Evolutionary conservation across 306 rosid genomes (phyloP).

Genomic region (Casuarina equisetifolia): DNA sequence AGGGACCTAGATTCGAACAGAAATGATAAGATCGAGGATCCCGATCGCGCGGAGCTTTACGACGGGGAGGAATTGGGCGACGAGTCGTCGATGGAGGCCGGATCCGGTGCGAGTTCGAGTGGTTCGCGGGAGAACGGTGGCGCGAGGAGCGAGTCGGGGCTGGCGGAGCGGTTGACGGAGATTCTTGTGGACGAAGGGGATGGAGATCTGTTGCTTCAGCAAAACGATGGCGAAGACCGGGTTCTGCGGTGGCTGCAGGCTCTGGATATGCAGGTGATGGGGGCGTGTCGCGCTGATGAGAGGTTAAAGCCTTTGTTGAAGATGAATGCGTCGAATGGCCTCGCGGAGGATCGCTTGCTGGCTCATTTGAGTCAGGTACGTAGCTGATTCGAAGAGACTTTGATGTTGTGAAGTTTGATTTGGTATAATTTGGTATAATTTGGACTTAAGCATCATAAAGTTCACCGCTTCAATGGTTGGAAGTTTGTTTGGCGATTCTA

Average conservation of each 20-base stretch:
- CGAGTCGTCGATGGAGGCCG: conserved; percentile 42
- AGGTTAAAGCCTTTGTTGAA: conserved; percentile 88
- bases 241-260: conserved; percentile 87
- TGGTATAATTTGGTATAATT: not conserved
- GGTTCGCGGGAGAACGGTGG: conserved; percentile 29
- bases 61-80: conserved; percentile 46
- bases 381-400: not conserved
- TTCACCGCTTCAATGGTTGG: conserved; percentile 26
- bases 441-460: not conserved
- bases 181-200: conserved; percentile 68
- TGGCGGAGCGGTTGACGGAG: conserved; percentile 76
- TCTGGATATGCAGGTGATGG: conserved; percentile 85
- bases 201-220: conserved; percentile 88
- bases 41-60: conserved; percentile 37
- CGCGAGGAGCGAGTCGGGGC: conserved; percentile 54
- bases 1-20: conserved; percentile 45
- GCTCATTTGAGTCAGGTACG: conserved; percentile 87
- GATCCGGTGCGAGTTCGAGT: conserved; percentile 31
- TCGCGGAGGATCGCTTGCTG: conserved; percentile 85
- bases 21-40: conserved; percentile 24
- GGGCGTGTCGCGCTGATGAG: conserved; percentile 94
- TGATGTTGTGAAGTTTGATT: not conserved
- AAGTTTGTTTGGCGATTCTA: conserved; percentile 25
- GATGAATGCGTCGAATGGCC: conserved; percentile 60
- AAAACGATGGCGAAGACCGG: conserved; percentile 60